These are phyloP conservation scores for Cetraspora pellucida DNA, from an alignment of 192 early-diverging fungal genomes.

Conservation along the genomic window DNA sequence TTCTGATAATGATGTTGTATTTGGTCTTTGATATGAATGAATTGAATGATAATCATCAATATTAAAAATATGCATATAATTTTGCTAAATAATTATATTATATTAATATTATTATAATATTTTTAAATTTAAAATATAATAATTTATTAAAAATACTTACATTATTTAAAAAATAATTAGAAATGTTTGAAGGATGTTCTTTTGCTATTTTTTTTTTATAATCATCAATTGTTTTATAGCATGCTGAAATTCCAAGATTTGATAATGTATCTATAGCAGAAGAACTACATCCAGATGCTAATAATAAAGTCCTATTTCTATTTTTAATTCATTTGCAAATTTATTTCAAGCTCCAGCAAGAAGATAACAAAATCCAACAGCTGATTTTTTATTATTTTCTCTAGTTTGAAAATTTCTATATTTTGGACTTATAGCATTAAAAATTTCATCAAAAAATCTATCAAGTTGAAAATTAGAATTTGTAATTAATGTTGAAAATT, in stretches of 20 bases:
- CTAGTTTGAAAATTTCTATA: not conserved
- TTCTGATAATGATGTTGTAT: not conserved
- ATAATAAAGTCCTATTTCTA: conserved; percentile 12
- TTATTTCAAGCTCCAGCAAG: not conserved
- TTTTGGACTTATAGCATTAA: not conserved
- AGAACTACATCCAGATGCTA: not conserved
- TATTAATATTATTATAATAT: no score
- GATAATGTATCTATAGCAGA: not conserved
- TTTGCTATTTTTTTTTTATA: not conserved
- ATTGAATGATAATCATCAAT: not conserved
- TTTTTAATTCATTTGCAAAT: no score
- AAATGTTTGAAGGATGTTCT: not conserved
- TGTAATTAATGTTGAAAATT: not conserved
- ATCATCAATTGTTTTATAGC: not conserved
- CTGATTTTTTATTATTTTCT: conserved; percentile 1
- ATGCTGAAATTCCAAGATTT: not conserved
- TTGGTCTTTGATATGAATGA: not conserved
- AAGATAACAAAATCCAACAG: conserved; percentile 8
- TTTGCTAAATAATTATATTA: no score
- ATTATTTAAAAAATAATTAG: not conserved
- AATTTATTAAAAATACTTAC: no score
- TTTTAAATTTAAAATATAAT: no score
- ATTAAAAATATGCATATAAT: not conserved
- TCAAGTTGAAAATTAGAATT: not conserved
- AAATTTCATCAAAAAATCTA: not conserved